A percentile compares a stretch with the other conserved stretches of the same genome.
These are phyloP conservation scores for Trichoderma atrobrunneum DNA, from an alignment of 2,329 filamentous ascomycete genomes.

Conservation along the genomic window DNA sequence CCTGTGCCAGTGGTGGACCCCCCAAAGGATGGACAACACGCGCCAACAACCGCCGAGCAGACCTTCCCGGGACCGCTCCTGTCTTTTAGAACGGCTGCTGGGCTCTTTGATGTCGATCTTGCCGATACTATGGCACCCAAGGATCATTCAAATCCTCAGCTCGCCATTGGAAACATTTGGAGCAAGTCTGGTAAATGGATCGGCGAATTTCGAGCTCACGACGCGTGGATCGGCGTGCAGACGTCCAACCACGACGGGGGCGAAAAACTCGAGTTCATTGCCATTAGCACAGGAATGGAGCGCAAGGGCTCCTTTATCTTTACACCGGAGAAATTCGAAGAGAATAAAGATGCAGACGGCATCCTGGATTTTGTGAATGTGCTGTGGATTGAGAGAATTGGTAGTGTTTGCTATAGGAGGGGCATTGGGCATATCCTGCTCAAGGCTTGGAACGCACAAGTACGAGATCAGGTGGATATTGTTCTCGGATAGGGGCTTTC, in stretches of 20 bases:
- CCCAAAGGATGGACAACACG: constrained; percentile 31
- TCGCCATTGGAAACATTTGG: constrained; percentile 45
- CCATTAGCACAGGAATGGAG: constrained; percentile 42
- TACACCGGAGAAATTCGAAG: constrained; percentile 39
- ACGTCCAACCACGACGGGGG: constrained; percentile 46
- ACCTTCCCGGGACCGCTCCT: constrained; percentile 39
- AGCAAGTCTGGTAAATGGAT: constrained; percentile 37
- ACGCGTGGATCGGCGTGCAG: constrained; percentile 45
- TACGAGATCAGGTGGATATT: constrained; percentile 40
- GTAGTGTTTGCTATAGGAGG: constrained; percentile 40
- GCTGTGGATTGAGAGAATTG: constrained; percentile 46
- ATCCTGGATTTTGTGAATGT: constrained; percentile 47
- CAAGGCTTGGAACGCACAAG: constrained; percentile 41
- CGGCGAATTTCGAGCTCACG: constrained; percentile 44
- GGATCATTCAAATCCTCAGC: constrained; percentile 37
- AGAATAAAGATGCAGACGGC: constrained; percentile 42
- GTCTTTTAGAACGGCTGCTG: constrained; percentile 39
- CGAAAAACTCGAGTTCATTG: constrained; percentile 44
- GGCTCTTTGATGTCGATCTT: constrained; percentile 42
- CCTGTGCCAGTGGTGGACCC: constrained; percentile 41
- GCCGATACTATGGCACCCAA: constrained; percentile 36
- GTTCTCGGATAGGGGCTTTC: constrained; percentile 53
- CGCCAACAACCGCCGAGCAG: constrained; percentile 30
- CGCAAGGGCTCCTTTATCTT: constrained; percentile 42
- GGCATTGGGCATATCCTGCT: constrained; percentile 44